phyloP scores from a whole-genome alignment of 768 basidiomycete genomes.

The Panus rudis region DNA sequence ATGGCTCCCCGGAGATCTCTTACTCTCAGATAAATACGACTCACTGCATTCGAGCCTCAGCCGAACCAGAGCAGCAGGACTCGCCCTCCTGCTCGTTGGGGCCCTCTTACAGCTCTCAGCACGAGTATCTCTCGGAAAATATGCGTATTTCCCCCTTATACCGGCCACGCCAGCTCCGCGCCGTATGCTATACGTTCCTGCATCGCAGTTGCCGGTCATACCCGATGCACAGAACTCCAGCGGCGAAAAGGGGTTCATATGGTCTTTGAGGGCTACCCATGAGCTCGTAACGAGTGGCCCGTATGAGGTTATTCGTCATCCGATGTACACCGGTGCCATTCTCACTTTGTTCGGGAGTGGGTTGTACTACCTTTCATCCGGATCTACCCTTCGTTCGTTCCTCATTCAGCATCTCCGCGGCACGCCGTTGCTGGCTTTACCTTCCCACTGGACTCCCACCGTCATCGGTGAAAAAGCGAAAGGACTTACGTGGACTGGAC shows the following conservation, averaged over 20 bases:
- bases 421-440: no score
- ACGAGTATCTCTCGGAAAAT: not conserved
- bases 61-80: no score
- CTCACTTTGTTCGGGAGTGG: not conserved
- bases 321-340: constrained; percentile 1
- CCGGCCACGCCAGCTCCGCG: not conserved
- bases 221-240: not conserved
- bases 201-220: not conserved
- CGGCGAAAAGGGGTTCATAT: not conserved
- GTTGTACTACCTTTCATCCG: not conserved
- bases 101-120: not conserved
- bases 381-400: not conserved
- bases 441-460: no score
- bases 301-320: constrained; percentile 4
- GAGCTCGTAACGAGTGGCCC: constrained; percentile 1
- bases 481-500: not conserved
- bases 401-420: no score
- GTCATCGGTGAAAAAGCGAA: no score
- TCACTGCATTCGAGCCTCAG: no score
- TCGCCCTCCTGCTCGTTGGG: not conserved
- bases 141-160: not conserved
- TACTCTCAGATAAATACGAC: no score
- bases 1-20: not conserved
- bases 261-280: constrained; percentile 1
- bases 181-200: constrained; percentile 2